Conservation (phyloP, 176 grass and related monocot genomes). For the Poa pratensis region DNA sequence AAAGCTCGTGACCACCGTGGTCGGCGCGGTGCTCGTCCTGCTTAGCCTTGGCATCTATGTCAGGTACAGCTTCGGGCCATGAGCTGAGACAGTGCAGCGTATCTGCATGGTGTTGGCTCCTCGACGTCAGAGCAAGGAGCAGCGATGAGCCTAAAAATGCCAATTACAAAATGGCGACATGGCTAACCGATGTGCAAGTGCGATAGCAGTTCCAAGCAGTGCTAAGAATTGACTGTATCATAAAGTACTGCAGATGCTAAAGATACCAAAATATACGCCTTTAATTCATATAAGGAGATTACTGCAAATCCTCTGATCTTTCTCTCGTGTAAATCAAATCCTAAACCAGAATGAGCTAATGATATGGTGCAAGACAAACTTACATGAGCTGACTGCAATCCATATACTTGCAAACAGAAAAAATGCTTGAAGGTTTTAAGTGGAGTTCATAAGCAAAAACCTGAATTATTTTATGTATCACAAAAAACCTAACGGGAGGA, state of each 20-base stretch:
- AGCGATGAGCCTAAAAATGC: background rate
- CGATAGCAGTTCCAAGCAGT: background rate
- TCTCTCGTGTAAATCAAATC: background rate
- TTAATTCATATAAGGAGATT: background rate
- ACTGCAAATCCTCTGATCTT: background rate
- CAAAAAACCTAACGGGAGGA: background rate
- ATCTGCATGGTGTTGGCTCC: background rate
- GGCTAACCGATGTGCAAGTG: background rate
- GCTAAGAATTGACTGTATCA: background rate
- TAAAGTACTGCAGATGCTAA: background rate
- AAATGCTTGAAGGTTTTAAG: background rate
- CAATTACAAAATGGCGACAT: background rate
- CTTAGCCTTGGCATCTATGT: conserved; percentile 48
- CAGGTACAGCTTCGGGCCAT: conserved; percentile 44
- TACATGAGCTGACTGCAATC: background rate
- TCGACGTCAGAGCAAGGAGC: background rate
- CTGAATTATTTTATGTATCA: background rate
- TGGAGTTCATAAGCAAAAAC: background rate
- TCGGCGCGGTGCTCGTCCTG: conserved; percentile 40
- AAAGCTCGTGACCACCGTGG: conserved; percentile 26
- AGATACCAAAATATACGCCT: background rate
- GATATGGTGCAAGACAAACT: background rate
- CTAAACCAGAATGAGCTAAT: background rate
- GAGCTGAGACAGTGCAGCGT: background rate
- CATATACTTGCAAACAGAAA: background rate